Conservation (phyloP, 148 eudicot species). For the Fagopyrum tataricum region DNA sequence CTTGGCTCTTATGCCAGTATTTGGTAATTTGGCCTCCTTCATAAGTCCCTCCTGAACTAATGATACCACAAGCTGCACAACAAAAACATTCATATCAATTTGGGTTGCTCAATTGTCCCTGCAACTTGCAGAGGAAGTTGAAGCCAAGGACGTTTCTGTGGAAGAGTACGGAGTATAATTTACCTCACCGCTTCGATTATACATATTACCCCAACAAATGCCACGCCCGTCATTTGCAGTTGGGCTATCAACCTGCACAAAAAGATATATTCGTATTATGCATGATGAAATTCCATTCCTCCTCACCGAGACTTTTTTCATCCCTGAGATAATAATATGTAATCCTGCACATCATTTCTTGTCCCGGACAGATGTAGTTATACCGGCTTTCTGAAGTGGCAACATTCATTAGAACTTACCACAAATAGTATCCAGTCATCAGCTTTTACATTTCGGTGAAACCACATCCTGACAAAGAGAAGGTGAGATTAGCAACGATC, state of each 20-base stretch:
- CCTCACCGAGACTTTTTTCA: not conserved
- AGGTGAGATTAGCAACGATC: not conserved
- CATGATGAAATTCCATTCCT: not conserved
- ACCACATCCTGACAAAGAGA: conserved; percentile 79
- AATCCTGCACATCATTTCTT: not conserved
- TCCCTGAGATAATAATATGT: not conserved
- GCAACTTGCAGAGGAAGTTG: not conserved
- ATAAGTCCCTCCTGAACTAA: conserved; percentile 78
- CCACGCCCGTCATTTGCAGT: conserved; percentile 68
- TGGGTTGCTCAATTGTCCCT: not conserved
- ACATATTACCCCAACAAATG: conserved; percentile 75
- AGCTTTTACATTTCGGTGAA: conserved; percentile 80
- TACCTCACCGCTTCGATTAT: conserved; percentile 78
- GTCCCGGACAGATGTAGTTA: too few species aligned
- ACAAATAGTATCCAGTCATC: conserved; percentile 91
- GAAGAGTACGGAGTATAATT: not conserved
- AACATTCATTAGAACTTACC: conserved; percentile 35
- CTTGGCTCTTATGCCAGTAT: conserved; percentile 36
- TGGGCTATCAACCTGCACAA: conserved; percentile 64
- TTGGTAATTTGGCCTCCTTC: conserved; percentile 39
- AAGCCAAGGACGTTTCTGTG: not conserved
- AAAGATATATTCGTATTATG: not conserved
- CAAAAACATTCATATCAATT: not conserved
- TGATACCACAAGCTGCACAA: conserved; percentile 73
- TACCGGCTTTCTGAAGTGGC: not conserved